A percentile compares a stretch with the other conserved stretches of the same genome.
Evolutionary conservation across 495 filamentous ascomycete species (phyloP).

Genomic region (Aspergillus hancockii): DNA sequence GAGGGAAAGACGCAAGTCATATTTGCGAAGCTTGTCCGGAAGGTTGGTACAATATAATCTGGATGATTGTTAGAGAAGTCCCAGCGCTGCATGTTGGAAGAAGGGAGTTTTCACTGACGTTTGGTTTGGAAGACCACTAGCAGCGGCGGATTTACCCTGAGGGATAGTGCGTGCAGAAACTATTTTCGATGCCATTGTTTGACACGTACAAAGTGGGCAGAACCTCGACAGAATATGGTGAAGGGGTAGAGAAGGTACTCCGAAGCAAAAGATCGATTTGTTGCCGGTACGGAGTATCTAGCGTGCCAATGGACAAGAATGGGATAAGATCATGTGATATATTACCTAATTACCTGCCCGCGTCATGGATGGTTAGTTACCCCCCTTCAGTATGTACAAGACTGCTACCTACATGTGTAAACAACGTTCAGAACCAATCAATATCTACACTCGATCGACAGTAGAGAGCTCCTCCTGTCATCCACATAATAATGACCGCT

Average conservation of each 20-base stretch:
- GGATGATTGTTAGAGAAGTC: conserved; percentile 32
- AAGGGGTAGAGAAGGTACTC: not conserved
- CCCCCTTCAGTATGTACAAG: not conserved
- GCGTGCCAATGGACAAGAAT: conserved; percentile 5
- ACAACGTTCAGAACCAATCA: not conserved
- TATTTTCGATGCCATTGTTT: conserved; percentile 42
- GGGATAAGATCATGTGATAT: conserved; percentile 26
- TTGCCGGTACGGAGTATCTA: conserved; percentile 1
- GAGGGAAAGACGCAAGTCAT: conserved; percentile 76
- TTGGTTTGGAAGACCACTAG: conserved; percentile 61
- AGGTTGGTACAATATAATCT: conserved; percentile 89
- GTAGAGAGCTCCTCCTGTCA: conserved; percentile 99
- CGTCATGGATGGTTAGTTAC: conserved; percentile 26
- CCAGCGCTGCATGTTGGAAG: conserved; percentile 8
- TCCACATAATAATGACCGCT: conserved; percentile 63
- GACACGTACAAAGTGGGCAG: not conserved
- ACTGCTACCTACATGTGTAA: not conserved
- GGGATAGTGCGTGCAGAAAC: conserved; percentile 37
- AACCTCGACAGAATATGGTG: not conserved
- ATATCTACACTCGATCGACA: conserved; percentile 56
- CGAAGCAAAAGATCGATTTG: not conserved
- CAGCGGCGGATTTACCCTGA: conserved; percentile 33
- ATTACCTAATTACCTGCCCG: conserved; percentile 23
- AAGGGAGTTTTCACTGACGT: conserved; percentile 55
- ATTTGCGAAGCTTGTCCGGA: conserved; percentile 80